These are phyloP conservation scores for Pneumocystis sp. DNA, from an alignment of 1,139 yeast genomes.

Conservation along the genomic window DNA sequence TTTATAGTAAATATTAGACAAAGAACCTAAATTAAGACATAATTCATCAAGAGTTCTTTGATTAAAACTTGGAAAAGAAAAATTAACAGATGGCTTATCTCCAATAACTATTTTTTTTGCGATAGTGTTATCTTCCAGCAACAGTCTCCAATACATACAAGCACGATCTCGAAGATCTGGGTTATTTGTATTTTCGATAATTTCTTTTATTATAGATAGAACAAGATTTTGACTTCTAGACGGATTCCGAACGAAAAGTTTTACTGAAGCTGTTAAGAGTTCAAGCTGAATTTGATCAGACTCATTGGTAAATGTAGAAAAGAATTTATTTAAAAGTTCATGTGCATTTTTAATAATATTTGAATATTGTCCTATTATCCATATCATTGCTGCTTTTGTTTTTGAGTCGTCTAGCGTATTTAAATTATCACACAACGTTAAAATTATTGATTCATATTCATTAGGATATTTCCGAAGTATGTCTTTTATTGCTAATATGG, in stretches of 20 bases:
- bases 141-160: slow-evolving; percentile 67
- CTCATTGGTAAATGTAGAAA: slow-evolving; percentile 41
- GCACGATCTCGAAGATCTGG: slow-evolving; percentile 85
- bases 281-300: slow-evolving; percentile 61
- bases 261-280: slow-evolving; percentile 58
- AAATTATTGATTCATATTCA: slow-evolving; percentile 30
- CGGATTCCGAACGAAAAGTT: slow-evolving; percentile 47
- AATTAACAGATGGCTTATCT: slow-evolving; percentile 45
- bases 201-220: slow-evolving; percentile 45
- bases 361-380: slow-evolving; percentile 73
- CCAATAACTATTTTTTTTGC: slow-evolving; percentile 44
- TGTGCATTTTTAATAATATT: slow-evolving; percentile 36
- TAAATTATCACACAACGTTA: slow-evolving; percentile 32
- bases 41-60: slow-evolving; percentile 61
- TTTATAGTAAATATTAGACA: slow-evolving; percentile 71
- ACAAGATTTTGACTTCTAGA: slow-evolving; percentile 41
- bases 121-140: slow-evolving; percentile 35
- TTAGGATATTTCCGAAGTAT: slow-evolving; percentile 64
- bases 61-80: slow-evolving; percentile 59
- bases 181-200: slow-evolving; percentile 58
- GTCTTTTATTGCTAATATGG: slow-evolving; percentile 60
- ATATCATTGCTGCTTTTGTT: slow-evolving; percentile 60
- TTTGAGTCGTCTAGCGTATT: slow-evolving; percentile 54
- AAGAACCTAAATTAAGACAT: slow-evolving; percentile 57
- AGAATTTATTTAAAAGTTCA: slow-evolving; percentile 33